Evolutionary conservation across 257 asterid genomes (phyloP).

Genomic region (Solanum neorickii): DNA sequence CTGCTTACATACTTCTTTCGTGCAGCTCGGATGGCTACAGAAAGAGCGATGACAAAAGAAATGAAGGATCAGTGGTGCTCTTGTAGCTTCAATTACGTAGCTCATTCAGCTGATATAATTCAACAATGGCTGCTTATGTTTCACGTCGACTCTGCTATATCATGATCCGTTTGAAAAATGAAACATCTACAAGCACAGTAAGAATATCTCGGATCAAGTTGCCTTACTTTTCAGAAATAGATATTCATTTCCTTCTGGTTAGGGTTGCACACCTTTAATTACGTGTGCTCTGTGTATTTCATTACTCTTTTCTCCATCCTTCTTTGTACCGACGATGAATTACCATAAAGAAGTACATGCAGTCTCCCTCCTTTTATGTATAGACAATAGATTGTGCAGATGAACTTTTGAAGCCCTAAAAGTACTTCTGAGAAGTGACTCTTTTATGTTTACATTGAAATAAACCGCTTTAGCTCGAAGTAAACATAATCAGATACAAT

Average conservation of each 20-base stretch:
- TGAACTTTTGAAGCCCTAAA: background rate
- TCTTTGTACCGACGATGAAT: background rate
- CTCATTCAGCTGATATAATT: background rate
- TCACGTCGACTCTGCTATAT: background rate
- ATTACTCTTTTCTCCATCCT: background rate
- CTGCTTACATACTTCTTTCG: background rate
- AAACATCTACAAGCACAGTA: background rate
- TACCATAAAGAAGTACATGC: background rate
- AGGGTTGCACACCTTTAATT: background rate
- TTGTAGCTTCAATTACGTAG: background rate
- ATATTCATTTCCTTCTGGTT: background rate
- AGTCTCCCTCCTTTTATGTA: background rate
- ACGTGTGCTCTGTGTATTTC: background rate
- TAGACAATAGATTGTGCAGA: background rate
- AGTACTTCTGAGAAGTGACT: background rate
- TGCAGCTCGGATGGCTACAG: slow-evolving; percentile 27
- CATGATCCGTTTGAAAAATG: background rate
- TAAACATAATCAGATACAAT: background rate
- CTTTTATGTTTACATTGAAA: background rate
- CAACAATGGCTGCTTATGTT: background rate
- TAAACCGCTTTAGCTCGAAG: background rate
- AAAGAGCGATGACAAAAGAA: slow-evolving; percentile 6
- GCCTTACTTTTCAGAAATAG: background rate
- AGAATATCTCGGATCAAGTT: background rate
- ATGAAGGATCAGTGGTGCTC: background rate